Conservation (phyloP, 1,139 yeast species). For the Lodderomyces jiufengensis region DNA sequence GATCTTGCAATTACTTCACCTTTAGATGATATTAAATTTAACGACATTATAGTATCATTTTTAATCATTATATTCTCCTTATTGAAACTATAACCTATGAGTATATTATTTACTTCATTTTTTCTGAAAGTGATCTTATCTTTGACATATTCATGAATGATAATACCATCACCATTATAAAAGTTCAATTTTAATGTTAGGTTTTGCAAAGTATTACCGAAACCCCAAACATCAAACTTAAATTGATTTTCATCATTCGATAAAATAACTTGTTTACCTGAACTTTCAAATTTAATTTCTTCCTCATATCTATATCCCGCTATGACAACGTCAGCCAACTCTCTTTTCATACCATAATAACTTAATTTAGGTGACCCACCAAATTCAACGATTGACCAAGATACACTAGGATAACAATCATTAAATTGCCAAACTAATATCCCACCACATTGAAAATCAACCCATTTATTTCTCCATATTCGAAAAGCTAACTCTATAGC, state of each 20-base stretch:
- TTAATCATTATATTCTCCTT: constrained; percentile 15
- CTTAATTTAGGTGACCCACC: constrained; percentile 39
- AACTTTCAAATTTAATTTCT: constrained; percentile 12
- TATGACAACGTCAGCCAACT: constrained; percentile 29
- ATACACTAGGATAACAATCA: constrained; percentile 50
- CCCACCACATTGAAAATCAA: constrained; percentile 35
- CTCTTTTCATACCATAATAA: constrained; percentile 45
- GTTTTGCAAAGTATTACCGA: constrained; percentile 16
- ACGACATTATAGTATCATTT: constrained; percentile 20
- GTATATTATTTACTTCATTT: constrained; percentile 12
- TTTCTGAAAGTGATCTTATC: constrained; percentile 23
- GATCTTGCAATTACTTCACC: constrained; percentile 27
- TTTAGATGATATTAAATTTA: constrained; percentile 15
- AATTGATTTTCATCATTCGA: background rate
- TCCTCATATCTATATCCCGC: constrained; percentile 31
- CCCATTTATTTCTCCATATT: constrained; percentile 47
- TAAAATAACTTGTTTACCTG: background rate
- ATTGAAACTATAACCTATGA: constrained; percentile 15
- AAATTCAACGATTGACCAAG: constrained; percentile 46
- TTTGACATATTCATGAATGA: background rate
- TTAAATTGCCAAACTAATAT: constrained; percentile 50
- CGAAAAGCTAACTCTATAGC: constrained; percentile 45
- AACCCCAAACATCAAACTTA: constrained; percentile 42
- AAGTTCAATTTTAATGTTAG: constrained; percentile 26
- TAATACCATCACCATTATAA: constrained; percentile 18